Percentiles rank a stretch among this genome's conserved stretches.
Evolutionary conservation across 805 yeast genomes (phyloP).

Genomic region (Candida dendrica): DNA sequence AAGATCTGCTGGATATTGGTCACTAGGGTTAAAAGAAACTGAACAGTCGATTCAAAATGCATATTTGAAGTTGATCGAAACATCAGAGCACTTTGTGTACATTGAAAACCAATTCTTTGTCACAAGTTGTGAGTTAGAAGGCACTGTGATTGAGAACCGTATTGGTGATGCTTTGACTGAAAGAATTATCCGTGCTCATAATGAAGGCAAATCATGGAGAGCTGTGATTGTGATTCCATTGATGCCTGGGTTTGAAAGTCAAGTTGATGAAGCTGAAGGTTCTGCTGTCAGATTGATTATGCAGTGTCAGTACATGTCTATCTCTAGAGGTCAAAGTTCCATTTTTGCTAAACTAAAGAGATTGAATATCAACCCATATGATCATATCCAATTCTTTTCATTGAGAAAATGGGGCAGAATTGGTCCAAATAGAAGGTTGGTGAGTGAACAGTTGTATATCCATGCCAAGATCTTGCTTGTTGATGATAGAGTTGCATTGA

Average conservation of each 20-base stretch:
- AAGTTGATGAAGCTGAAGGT: constrained; percentile 90
- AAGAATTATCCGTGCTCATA: constrained; percentile 82
- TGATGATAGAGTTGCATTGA: constrained; percentile 88
- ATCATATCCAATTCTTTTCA: constrained; percentile 87
- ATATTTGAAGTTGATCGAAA: constrained; percentile 81
- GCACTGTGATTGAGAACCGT: constrained; percentile 75
- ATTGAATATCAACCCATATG: constrained; percentile 80
- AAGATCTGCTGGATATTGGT: constrained; percentile 91
- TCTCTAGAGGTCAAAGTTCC: constrained; percentile 82
- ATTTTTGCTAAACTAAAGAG: constrained; percentile 76
- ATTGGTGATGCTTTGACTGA: constrained; percentile 98
- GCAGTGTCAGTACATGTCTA: constrained; percentile 93
- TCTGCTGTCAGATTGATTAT: constrained; percentile 92
- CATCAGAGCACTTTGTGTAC: constrained; percentile 87
- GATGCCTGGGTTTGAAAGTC: constrained; percentile 96
- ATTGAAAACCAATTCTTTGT: constrained; percentile 94
- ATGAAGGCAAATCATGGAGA: constrained; percentile 72
- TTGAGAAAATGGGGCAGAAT: constrained; percentile 93
- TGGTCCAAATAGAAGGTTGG: constrained; percentile 65
- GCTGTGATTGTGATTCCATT: constrained; percentile 89
- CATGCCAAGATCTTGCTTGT: constrained; percentile 90
- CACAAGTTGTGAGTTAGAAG: constrained; percentile 82
- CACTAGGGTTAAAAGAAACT: constrained; percentile 75
- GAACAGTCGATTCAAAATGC: constrained; percentile 93
- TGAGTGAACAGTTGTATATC: constrained; percentile 86